Evolutionary conservation across 345 rosid species (phyloP).

Genomic region (Sisymbrium altissimum): DNA sequence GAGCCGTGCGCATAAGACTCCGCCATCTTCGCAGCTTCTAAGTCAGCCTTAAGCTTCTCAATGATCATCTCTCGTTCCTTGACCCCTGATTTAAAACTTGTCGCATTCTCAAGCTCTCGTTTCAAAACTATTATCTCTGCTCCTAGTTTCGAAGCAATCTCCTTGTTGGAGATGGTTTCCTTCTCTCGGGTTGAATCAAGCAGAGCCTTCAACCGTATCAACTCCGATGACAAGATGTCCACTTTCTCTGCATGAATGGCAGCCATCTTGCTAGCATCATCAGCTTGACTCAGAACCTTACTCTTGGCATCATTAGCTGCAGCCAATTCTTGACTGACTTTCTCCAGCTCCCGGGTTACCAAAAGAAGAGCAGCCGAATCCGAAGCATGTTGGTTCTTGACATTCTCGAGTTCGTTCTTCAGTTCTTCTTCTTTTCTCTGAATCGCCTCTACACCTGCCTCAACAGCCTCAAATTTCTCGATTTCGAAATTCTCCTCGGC

Average conservation of each 20-base stretch:
- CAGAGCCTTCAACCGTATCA: constrained; percentile 56
- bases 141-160: constrained; percentile 49
- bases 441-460: constrained; percentile 80
- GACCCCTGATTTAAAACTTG: constrained; percentile 46
- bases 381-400: constrained; percentile 70
- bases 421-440: constrained; percentile 82
- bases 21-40: constrained; percentile 81
- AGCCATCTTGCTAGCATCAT: constrained; percentile 80
- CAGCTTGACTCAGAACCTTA: constrained; percentile 73
- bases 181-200: constrained; percentile 68
- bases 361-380: constrained; percentile 72
- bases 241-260: constrained; percentile 77
- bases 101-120: constrained; percentile 58
- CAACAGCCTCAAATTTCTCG: constrained; percentile 83
- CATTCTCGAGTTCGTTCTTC: constrained; percentile 69
- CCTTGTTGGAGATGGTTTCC: constrained; percentile 50
- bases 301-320: constrained; percentile 66
- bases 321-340: constrained; percentile 62
- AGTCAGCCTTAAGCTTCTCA: constrained; percentile 73
- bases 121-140: constrained; percentile 53
- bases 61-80: constrained; percentile 53
- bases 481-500: constrained; percentile 76
- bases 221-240: constrained; percentile 66
- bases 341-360: constrained; percentile 63
- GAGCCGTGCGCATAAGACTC: constrained; percentile 68